phyloP scores from a whole-genome alignment of 176 grass and related monocot species.

The Cenchrus purpureus region DNA sequence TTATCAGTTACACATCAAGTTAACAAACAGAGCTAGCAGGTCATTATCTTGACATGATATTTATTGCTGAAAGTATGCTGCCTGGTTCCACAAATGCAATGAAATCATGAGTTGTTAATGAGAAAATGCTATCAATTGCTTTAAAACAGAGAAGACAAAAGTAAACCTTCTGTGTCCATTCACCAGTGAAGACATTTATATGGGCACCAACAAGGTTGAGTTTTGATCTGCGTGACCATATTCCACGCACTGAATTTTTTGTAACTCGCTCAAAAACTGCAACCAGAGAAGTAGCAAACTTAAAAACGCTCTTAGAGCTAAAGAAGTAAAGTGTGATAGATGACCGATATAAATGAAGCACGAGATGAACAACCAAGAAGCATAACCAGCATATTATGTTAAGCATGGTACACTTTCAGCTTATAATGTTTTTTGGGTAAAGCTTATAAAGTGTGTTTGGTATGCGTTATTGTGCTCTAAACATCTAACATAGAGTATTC shows the following conservation, averaged over 20 bases:
- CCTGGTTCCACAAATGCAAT: conserved; percentile 13
- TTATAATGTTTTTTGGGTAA: not conserved
- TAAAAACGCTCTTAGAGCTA: not conserved
- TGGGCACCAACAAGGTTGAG: conserved; percentile 96
- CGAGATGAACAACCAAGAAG: conserved; percentile 7
- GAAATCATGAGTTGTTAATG: conserved; percentile 23
- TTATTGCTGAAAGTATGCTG: conserved; percentile 16
- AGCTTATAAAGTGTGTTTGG: not conserved
- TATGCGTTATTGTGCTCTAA: not conserved
- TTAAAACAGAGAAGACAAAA: not conserved
- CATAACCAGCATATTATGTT: not conserved
- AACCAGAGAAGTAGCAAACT: conserved; percentile 31
- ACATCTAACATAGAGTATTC: not conserved
- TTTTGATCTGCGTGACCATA: conserved; percentile 92
- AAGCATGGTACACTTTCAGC: not conserved
- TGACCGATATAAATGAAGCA: not conserved
- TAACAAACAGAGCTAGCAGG: conserved; percentile 9
- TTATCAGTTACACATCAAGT: conserved; percentile 23
- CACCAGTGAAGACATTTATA: conserved; percentile 97
- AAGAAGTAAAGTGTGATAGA: not conserved
- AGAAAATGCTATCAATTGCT: not conserved
- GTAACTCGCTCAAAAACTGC: conserved; percentile 95
- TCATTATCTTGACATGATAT: not conserved
- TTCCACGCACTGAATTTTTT: conserved; percentile 89
- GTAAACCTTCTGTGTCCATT: conserved; percentile 96